Evolutionary conservation across 768 basidiomycete genomes (phyloP), one percentile per base, ranked within the genome.

Genomic region (Pleurotus citrinopileatus): DNA sequence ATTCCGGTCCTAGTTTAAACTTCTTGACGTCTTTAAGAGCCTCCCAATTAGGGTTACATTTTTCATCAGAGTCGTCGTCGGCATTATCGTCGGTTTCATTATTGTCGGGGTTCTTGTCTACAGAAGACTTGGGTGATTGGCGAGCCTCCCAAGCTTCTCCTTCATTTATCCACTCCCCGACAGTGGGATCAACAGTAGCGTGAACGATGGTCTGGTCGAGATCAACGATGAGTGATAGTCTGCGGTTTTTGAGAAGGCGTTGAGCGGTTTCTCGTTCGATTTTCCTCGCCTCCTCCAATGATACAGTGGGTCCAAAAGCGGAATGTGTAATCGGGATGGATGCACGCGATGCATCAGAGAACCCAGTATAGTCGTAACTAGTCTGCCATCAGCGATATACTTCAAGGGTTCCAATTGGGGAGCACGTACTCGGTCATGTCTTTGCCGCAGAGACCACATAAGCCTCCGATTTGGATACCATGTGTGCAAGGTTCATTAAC

Each of bases 141-240:
- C 77, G 75, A 40, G 77, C 76, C 62, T 93, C 89, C 89, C 89
- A 93, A 40, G 80, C 81, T 64, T 87, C 84, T 19, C 91, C 91
- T 60, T 94, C 92, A 2, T 79, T 67, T 63, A 97, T 91, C 97
- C 97, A 98, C 67, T 98, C 96, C 27, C 94, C 95, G 1, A 98
- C 93, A 0, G 97, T 98, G 3, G 97, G 96, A 70, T 99, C 97
- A 22, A 98, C 95, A 0, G 96, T 98, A 6, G 97, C 96, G 64
- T 99, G 97, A 3, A 99, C 92, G 66, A 98, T 94, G 10, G 97
- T 99, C 68, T 99, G 97, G 72, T 99, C 97, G 28, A 99, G 82
- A 75, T 99, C 97, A 61, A 99, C 96, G 60, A 99, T 98, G 46
- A 99, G 85, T 28, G 91, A 93, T 27, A 99, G 84, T 67, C 86